Conservation (phyloP, 164 flowering plant species). For the Warburgia ugandensis region DNA sequence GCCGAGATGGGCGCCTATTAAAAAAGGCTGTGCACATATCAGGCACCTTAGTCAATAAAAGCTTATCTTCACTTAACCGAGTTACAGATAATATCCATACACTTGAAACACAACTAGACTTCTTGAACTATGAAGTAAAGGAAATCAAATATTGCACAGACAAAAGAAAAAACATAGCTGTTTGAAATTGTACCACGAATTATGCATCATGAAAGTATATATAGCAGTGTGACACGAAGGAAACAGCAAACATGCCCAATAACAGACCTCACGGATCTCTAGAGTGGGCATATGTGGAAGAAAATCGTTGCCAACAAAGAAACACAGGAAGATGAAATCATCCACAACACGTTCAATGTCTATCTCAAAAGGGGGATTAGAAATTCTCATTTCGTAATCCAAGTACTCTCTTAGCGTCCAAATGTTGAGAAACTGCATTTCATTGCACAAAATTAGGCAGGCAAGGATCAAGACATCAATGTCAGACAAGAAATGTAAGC, state of each 20-base stretch:
- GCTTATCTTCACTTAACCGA: too few relatives aligned
- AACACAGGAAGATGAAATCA: slow-evolving; percentile 93
- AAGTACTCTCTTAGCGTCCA: slow-evolving; percentile 95
- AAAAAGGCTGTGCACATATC: too few relatives aligned
- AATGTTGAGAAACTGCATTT: slow-evolving; percentile 77
- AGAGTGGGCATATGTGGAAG: slow-evolving; percentile 98
- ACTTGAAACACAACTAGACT: too few relatives aligned
- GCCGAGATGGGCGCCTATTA: too few relatives aligned
- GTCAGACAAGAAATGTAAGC: background rate
- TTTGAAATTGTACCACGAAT: too few relatives aligned
- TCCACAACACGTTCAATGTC: slow-evolving; percentile 86
- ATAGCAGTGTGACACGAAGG: background rate
- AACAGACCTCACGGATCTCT: slow-evolving; percentile 94
- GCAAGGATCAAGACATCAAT: background rate
- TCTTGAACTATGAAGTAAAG: too few relatives aligned
- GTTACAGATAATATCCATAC: too few relatives aligned
- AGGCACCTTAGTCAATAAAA: too few relatives aligned
- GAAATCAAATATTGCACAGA: too few relatives aligned
- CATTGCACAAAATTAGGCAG: slow-evolving; percentile 1
- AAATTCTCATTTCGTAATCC: slow-evolving; percentile 81
- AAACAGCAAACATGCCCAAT: background rate
- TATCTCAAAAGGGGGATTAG: slow-evolving; percentile 63
- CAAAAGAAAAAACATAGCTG: too few relatives aligned
- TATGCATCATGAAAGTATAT: too few relatives aligned
- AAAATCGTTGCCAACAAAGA: slow-evolving; percentile 98